Evolutionary conservation across 2,329 filamentous ascomycete genomes (phyloP), one percentile per base, ranked within the genome.

Genomic region (Fusarium denticulatum): DNA sequence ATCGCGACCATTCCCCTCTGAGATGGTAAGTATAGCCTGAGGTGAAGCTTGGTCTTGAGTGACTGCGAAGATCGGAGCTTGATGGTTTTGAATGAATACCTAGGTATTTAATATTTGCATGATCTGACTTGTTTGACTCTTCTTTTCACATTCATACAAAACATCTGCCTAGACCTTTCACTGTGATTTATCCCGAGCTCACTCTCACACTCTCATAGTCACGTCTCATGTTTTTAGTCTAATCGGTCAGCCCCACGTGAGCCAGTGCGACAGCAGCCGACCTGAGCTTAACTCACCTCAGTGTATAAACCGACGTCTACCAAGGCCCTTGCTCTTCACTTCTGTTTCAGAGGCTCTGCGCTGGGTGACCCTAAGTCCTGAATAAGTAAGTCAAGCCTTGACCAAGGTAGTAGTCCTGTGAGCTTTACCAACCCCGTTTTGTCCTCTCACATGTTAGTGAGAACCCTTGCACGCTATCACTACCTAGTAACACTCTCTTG

Each of bases 391-490:
- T 40, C 45, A 64, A 70, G 52, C 46, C 52, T 62, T 50, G n/a
- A 22, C n/a, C n/a, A 52, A 34, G 18, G n/a, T 59, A 53, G 30
- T 32, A 53, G 50, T 32, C 46, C 39, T 52, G 65, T 69, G 26
- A 69, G 49, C 39, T 53, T 63, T 37, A 55, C 46, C 50, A 67
- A 55, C 68, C 60, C 63, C 53, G 60, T 65, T 60, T 55, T 43
- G 32, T 36, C 37, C 72, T 77, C 73, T 76, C 76, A 78, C 76
- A 78, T 78, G 74, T 63, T 68, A 70, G 55, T 60, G 53, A 45
- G 42, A 43, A 70, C 58, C 66, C 60, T 55, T 64, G 49, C 42
- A 56, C 43, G 53, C 47, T 32, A 49, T 57, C 56, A 53, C 52
- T 22, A 22, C 13, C 24, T 63, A 40, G 18, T 13, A 28, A 47